phyloP scores from a whole-genome alignment of 1,139 yeast genomes.

The Komagataea norvegica region DNA sequence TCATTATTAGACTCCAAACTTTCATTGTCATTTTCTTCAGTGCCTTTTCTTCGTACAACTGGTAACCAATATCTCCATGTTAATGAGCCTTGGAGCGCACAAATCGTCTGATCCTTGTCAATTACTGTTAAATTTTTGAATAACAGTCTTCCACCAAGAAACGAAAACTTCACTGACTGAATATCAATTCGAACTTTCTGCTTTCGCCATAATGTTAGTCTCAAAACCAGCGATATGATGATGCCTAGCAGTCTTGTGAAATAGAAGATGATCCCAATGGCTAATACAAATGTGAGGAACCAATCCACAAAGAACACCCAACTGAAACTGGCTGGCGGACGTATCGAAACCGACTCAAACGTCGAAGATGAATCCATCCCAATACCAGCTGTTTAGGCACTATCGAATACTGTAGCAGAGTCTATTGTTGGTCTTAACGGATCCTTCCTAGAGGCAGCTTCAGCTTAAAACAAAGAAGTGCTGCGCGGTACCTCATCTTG shows the following conservation, averaged over 20 bases:
- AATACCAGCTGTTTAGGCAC: too few species aligned
- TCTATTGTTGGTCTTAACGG: too few species aligned
- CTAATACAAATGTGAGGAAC: slow-evolving; percentile 61
- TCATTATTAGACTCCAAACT: slow-evolving; percentile 27
- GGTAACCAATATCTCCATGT: slow-evolving; percentile 92
- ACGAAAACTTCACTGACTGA: slow-evolving; percentile 69
- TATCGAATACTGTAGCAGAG: too few species aligned
- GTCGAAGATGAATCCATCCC: too few species aligned
- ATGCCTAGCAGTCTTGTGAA: slow-evolving; percentile 73
- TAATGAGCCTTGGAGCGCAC: slow-evolving; percentile 63
- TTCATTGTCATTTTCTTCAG: slow-evolving; percentile 28
- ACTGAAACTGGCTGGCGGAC: too few species aligned
- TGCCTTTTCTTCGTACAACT: slow-evolving; percentile 44
- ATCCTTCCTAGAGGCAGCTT: too few species aligned
- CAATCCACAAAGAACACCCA: slow-evolving; percentile 87
- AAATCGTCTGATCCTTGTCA: slow-evolving; percentile 64
- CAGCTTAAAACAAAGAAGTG: too few species aligned
- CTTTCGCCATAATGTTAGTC: slow-evolving; percentile 60
- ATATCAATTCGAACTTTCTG: slow-evolving; percentile 53
- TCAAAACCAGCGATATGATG: slow-evolving; percentile 45
- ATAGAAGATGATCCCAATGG: slow-evolving; percentile 66
- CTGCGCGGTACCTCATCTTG: too few species aligned
- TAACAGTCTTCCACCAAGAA: slow-evolving; percentile 77
- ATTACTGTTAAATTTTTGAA: slow-evolving; percentile 70
- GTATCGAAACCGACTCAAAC: too few species aligned